phyloP scores from a whole-genome alignment of 805 yeast species.

The Candida maesae region DNA sequence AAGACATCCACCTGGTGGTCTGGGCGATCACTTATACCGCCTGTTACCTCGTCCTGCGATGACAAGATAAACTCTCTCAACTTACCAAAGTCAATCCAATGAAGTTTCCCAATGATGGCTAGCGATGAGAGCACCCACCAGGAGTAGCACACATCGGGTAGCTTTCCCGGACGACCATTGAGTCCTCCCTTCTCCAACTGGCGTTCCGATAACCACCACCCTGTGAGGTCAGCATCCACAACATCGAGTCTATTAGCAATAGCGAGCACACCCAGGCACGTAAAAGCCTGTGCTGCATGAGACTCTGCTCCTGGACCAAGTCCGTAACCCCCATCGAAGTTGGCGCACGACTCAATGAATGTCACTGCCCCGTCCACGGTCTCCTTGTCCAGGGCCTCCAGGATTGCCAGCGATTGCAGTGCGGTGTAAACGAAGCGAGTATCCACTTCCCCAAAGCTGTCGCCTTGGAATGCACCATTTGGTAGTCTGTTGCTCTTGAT shows the following conservation, averaged over 20 bases:
- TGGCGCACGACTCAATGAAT: constrained; percentile 67
- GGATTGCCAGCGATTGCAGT: constrained; percentile 63
- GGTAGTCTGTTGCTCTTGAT: constrained; percentile 33
- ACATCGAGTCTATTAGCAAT: constrained; percentile 56
- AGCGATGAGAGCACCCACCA: constrained; percentile 94
- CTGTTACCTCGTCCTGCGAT: constrained; percentile 73
- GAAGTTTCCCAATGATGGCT: constrained; percentile 56
- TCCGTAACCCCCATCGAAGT: constrained; percentile 97
- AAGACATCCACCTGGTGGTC: constrained; percentile 90
- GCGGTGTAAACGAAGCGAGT: constrained; percentile 88
- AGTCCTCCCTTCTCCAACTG: constrained; percentile 86
- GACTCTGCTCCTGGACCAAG: constrained; percentile 91
- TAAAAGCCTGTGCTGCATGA: constrained; percentile 89
- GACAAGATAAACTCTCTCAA: constrained; percentile 63
- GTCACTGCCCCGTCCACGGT: constrained; percentile 58
- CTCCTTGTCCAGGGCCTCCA: constrained; percentile 57
- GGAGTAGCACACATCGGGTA: constrained; percentile 96
- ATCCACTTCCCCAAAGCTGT: constrained; percentile 87
- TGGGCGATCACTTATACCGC: constrained; percentile 92
- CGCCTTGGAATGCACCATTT: constrained; percentile 85
- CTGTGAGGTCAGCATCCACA: constrained; percentile 44
- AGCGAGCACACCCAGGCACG: constrained; percentile 78
- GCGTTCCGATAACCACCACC: constrained; percentile 89
- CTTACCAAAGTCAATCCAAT: constrained; percentile 73
- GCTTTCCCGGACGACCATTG: constrained; percentile 93